Base-by-base conservation (phyloP, 768 basidiomycete genomes). In the Multifurca ochricompacta region DNA sequence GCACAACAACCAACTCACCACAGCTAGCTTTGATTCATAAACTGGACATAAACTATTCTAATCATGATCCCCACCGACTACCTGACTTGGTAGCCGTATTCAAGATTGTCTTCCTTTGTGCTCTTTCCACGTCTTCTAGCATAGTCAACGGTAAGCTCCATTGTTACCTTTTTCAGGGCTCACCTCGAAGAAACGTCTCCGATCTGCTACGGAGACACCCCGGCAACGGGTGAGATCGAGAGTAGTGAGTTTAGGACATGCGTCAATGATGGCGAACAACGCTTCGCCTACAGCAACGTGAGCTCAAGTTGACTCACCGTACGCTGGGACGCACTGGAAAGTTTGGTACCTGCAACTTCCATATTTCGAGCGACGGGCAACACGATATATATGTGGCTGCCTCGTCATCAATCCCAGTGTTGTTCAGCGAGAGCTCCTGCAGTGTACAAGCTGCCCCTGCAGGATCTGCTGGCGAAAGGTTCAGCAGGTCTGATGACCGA, bases 141-240 rank as follows among this genome's bases (percentile, higher is more conserved):
- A 19, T 37, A n/a, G 11, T 51, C 43, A 51, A 56, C 18, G 25
- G 18, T 16, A 14, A 28, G 31, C 37, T 10, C 13, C 27, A 16
- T 9, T 13, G 25, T 14, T 18, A 47, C 35, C 14, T n/a, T 18
- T 8, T 23, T 19, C 5, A 5, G 23, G 10, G 30, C 58, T 36
- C 46, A 76, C 84, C 71, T 86, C 81, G 60, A 87, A 87, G 60
- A 87, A 81, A 6, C 75, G 75, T 13, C 85, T 73, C 23, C 85
- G 70, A 57, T 85, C 81, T 1, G 71, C 71, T 4, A 85, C 73
- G 6, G 63, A 70, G 49, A 87, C 73, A 4, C 85, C 78, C 48
- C 85, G 74, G 56, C 85, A 87, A 54, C 82, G 79, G 3, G 82
- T 86, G 41, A 87, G 67, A 62, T 85, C 78, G 13, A 87, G 63